Percentiles rank a stretch among this genome's conserved stretches.
These are phyloP conservation scores for Kwoniella europaea DNA, from an alignment of 768 basidiomycete genomes.

Conservation along the genomic window DNA sequence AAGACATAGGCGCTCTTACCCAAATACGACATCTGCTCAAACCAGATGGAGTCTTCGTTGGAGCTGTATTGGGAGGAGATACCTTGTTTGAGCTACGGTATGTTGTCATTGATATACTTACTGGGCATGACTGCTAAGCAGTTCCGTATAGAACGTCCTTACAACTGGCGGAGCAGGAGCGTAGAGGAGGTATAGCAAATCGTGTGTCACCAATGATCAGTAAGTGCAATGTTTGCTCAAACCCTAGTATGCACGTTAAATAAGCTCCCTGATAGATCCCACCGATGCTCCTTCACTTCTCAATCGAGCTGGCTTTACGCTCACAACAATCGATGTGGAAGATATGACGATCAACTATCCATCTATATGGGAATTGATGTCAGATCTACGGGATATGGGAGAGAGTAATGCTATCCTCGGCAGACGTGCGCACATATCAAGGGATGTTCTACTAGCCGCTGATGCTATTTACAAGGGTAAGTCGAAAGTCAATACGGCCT, in stretches of 20 bases:
- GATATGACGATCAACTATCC: conserved; percentile 90
- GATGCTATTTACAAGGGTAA: conserved; percentile 90
- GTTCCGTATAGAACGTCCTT: conserved; percentile 72
- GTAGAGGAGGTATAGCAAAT: conserved; percentile 95
- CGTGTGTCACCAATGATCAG: conserved; percentile 98
- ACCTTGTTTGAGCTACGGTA: conserved; percentile 91
- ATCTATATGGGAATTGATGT: conserved; percentile 92
- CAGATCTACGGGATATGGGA: conserved; percentile 95
- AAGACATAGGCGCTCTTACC: conserved; percentile 71
- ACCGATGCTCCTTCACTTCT: conserved; percentile 91
- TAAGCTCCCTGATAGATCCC: conserved; percentile 66
- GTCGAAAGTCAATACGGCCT: conserved; percentile 14
- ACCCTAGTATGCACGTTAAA: neutral
- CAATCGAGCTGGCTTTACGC: conserved; percentile 86
- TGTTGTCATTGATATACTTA: conserved; percentile 1
- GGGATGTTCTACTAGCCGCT: conserved; percentile 88
- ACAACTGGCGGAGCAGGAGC: conserved; percentile 89
- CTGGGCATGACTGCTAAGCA: neutral
- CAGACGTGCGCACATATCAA: conserved; percentile 72
- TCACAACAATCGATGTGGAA: conserved; percentile 93
- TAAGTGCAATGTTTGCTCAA: conserved; percentile 55
- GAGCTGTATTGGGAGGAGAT: conserved; percentile 93
- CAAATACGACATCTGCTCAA: conserved; percentile 83
- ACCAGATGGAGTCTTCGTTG: conserved; percentile 93
- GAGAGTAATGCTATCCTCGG: conserved; percentile 90